phyloP scores from a whole-genome alignment of 495 filamentous ascomycete genomes.

The Pseudevernia furfuracea region DNA sequence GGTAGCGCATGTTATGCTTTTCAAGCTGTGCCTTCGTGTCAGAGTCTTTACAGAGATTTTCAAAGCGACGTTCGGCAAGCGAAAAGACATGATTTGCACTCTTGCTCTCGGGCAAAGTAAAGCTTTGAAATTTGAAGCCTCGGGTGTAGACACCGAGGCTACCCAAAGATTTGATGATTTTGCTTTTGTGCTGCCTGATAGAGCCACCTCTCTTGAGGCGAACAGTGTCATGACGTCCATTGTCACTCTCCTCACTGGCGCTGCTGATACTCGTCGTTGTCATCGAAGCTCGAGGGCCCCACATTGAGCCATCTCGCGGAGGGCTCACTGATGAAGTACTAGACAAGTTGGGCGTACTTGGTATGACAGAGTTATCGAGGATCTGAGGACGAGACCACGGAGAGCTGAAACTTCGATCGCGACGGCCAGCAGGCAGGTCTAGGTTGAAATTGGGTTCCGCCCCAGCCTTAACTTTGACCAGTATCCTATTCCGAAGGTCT shows the following conservation, averaged over 20 bases:
- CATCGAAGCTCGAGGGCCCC: slow-evolving; percentile 43
- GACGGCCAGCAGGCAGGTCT: slow-evolving; percentile 33
- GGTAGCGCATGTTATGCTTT: slow-evolving; percentile 79
- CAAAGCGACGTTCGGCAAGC: slow-evolving; percentile 77
- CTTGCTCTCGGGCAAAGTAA: slow-evolving; percentile 66
- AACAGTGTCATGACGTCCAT: slow-evolving; percentile 24
- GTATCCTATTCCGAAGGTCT: slow-evolving; percentile 69
- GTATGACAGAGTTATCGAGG: slow-evolving; percentile 47
- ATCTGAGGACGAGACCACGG: slow-evolving; percentile 55
- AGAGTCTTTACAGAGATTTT: slow-evolving; percentile 61
- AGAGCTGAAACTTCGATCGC: slow-evolving; percentile 70
- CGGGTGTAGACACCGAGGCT: slow-evolving; percentile 82
- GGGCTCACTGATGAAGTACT: slow-evolving; percentile 51
- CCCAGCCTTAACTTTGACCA: slow-evolving; percentile 87
- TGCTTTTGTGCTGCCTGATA: slow-evolving; percentile 63
- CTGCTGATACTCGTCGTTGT: slow-evolving; percentile 52
- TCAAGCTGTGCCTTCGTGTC: slow-evolving; percentile 68
- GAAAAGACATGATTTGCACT: slow-evolving; percentile 90
- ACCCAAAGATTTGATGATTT: slow-evolving; percentile 76
- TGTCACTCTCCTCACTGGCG: slow-evolving; percentile 59
- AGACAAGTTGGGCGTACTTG: slow-evolving; percentile 46
- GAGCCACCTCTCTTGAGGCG: slow-evolving; percentile 39
- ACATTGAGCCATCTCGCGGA: slow-evolving; percentile 36
- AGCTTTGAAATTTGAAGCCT: slow-evolving; percentile 76
- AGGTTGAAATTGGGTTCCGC: slow-evolving; percentile 36